phyloP scores from a whole-genome alignment of 345 rosid genomes.

The Draba incana region DNA sequence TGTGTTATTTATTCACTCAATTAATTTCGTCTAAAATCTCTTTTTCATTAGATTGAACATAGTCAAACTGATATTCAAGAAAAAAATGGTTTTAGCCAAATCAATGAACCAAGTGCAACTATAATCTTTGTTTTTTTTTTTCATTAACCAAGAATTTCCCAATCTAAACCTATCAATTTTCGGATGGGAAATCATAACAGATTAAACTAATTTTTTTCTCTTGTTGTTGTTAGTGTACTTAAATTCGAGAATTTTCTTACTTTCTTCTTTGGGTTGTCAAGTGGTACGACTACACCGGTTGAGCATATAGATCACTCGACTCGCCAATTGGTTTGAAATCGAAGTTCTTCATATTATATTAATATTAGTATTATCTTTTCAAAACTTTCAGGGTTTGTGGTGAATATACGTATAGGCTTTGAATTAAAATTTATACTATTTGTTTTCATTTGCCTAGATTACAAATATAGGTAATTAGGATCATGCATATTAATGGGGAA shows the following conservation, averaged over 20 bases:
- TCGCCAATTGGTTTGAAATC: conserved; percentile 1
- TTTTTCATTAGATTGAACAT: not conserved
- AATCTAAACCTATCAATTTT: too few species aligned
- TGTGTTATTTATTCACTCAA: conserved; percentile 8
- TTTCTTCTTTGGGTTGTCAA: too few species aligned
- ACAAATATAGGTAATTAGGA: not conserved
- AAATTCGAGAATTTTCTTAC: too few species aligned
- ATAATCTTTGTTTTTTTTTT: not conserved
- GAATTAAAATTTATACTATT: too few species aligned
- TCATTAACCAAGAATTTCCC: too few species aligned
- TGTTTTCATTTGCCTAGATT: not conserved
- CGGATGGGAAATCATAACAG: too few species aligned
- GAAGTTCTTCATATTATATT: not conserved
- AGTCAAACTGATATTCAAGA: not conserved
- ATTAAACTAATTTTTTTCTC: too few species aligned
- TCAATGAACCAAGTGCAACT: conserved; percentile 7
- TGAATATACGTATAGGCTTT: conserved; percentile 1
- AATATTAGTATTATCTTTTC: not conserved
- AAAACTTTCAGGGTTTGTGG: not conserved
- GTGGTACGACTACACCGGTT: not conserved
- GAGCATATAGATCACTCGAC: not conserved
- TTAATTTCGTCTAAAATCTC: not conserved
- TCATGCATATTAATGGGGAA: not conserved
- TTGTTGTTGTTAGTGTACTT: too few species aligned
- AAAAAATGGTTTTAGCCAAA: not conserved